Conservation (phyloP, 2,329 filamentous ascomycete species). For the Fusarium protoensiforme region DNA sequence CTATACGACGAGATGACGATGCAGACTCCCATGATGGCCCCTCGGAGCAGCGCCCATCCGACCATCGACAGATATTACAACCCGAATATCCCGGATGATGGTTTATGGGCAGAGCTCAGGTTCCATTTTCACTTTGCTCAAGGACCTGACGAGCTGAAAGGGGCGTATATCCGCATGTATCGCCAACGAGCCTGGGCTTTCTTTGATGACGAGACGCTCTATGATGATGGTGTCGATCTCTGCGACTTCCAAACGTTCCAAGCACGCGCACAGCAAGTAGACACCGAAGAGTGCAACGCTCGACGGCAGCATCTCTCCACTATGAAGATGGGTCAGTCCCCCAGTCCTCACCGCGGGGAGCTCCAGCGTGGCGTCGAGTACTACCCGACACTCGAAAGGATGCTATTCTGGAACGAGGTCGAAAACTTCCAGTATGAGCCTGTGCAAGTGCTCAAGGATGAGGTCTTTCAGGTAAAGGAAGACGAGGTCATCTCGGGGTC, state of each 20-base stretch:
- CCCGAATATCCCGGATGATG: background rate
- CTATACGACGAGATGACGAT: background rate
- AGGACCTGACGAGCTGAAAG: background rate
- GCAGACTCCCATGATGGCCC: background rate
- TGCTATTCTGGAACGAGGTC: background rate
- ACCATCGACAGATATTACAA: background rate
- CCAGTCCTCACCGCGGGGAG: background rate
- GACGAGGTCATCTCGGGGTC: background rate
- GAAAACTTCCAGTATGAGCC: background rate
- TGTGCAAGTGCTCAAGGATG: background rate
- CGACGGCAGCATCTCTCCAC: background rate
- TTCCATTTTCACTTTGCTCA: background rate
- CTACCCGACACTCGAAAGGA: background rate
- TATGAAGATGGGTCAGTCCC: background rate
- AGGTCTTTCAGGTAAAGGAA: background rate
- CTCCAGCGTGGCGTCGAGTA: background rate
- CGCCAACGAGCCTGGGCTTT: conserved; percentile 18
- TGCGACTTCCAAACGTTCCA: background rate
- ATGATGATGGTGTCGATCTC: background rate
- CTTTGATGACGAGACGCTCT: background rate
- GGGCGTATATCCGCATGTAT: conserved; percentile 5
- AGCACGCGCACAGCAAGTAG: background rate
- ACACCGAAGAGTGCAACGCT: background rate
- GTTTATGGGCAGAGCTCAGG: background rate
- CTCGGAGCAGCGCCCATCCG: background rate